Conservation (phyloP, 257 asterid species). For the Plantago elongata region DNA sequence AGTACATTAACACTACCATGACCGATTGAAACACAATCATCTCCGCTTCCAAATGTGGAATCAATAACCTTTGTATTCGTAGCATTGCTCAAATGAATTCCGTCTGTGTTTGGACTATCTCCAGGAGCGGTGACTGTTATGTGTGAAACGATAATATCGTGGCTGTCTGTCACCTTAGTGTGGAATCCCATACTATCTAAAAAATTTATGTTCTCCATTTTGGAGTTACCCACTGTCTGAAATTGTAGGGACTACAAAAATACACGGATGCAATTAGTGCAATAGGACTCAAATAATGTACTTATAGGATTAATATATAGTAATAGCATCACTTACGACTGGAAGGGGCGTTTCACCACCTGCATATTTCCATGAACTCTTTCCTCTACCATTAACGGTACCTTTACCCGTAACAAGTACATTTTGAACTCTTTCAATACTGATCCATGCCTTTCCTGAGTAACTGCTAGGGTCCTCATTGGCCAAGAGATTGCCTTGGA, state of each 20-base stretch:
- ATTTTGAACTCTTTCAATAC: slow-evolving; percentile 29
- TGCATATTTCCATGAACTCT: slow-evolving; percentile 28
- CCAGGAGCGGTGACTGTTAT: slow-evolving; percentile 54
- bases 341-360: slow-evolving; percentile 29
- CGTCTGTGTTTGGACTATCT: slow-evolving; percentile 80
- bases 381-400: slow-evolving; percentile 57
- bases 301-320: too few species aligned
- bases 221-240: slow-evolving; percentile 16
- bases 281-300: neutral
- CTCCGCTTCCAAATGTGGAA: slow-evolving; percentile 44
- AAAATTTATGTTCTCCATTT: slow-evolving; percentile 28
- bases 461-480: slow-evolving; percentile 39
- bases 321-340: slow-evolving; percentile 34
- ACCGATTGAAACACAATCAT: slow-evolving; percentile 55
- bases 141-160: slow-evolving; percentile 20
- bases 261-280: neutral
- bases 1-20: slow-evolving; percentile 31
- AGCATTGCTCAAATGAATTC: slow-evolving; percentile 46
- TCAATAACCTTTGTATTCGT: slow-evolving; percentile 32
- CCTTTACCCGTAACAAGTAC: slow-evolving; percentile 55
- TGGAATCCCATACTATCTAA: slow-evolving; percentile 69
- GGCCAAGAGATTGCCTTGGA: slow-evolving; percentile 47
- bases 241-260: slow-evolving; percentile 42
- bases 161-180: slow-evolving; percentile 38
- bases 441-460: slow-evolving; percentile 38